A percentile compares a stretch with the other conserved stretches of the same genome.
Evolutionary conservation across 164 flowering plant genomes (phyloP).

Genomic region (Platanus orientalis): DNA sequence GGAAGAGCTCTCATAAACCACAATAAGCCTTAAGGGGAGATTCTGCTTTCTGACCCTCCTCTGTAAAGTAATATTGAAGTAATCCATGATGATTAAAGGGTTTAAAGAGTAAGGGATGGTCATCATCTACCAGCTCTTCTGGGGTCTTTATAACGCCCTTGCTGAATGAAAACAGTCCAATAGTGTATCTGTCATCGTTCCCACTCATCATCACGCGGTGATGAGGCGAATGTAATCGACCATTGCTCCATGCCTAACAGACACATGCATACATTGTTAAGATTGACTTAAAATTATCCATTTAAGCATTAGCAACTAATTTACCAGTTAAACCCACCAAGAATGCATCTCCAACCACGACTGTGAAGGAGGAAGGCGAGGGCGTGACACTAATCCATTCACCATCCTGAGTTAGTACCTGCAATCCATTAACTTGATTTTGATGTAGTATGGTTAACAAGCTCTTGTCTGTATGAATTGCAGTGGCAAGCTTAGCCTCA

Average conservation of each 20-base stretch:
- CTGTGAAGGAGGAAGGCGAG: slow-evolving; percentile 37
- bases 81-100: slow-evolving; percentile 51
- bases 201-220: no score
- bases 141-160: slow-evolving; percentile 25
- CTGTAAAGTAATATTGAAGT: slow-evolving; percentile 30
- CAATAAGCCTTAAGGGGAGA: slow-evolving; percentile 46
- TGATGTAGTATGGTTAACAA: slow-evolving; percentile 51
- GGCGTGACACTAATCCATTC: slow-evolving; percentile 42
- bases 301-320: no score
- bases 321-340: slow-evolving; percentile 31
- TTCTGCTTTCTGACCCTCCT: slow-evolving; percentile 36
- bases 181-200: no score
- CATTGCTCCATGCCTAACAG: no score
- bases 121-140: slow-evolving; percentile 54
- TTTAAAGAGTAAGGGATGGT: slow-evolving; percentile 52
- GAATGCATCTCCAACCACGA: slow-evolving; percentile 59
- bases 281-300: no score
- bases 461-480: slow-evolving; percentile 52
- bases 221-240: no score
- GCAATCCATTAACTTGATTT: slow-evolving; percentile 50
- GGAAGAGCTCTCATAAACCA: slow-evolving; percentile 35
- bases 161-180: no score
- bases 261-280: no score
- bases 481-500: slow-evolving; percentile 37
- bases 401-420: slow-evolving; percentile 45